Percentiles rank a stretch among this genome's conserved stretches.
phyloP scores from a whole-genome alignment of 2,329 filamentous ascomycete species.

The Alternaria metachromatica region DNA sequence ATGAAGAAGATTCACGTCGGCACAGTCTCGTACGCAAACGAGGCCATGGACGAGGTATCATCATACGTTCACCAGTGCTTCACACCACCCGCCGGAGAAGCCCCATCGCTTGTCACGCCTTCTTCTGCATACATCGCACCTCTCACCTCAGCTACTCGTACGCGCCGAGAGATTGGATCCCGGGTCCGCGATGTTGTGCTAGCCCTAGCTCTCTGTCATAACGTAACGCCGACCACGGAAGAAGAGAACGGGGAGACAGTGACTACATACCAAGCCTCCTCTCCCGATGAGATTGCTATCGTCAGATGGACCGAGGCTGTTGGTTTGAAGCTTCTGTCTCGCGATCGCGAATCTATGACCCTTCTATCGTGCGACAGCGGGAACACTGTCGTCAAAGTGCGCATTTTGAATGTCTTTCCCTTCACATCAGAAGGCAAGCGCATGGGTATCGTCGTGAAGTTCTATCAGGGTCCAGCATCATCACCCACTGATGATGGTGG shows the following conservation, averaged over 20 bases:
- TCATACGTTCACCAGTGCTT: constrained; percentile 88
- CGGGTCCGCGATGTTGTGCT: constrained; percentile 92
- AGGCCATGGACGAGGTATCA: constrained; percentile 96
- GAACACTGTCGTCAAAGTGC: constrained; percentile 78
- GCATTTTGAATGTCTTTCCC: constrained; percentile 92
- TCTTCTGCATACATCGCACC: constrained; percentile 73
- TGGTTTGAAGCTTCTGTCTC: constrained; percentile 80
- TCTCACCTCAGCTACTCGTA: constrained; percentile 73
- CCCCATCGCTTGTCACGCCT: constrained; percentile 69
- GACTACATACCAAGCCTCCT: constrained; percentile 94
- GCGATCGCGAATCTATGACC: constrained; percentile 85
- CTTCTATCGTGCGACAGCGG: constrained; percentile 79
- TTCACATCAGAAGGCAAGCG: constrained; percentile 98
- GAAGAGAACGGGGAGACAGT: constrained; percentile 77
- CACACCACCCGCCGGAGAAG: constrained; percentile 51
- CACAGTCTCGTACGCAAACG: constrained; percentile 96
- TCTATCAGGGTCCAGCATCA: constrained; percentile 57
- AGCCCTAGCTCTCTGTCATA: constrained; percentile 92
- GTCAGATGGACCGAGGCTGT: constrained; percentile 94
- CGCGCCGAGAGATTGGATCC: constrained; percentile 89
- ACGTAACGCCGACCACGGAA: constrained; percentile 91
- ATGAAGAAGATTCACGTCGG: constrained; percentile 99
- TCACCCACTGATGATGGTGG: constrained; percentile 62
- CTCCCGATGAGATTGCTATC: constrained; percentile 97
- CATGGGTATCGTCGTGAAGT: constrained; percentile 96